Conservation (phyloP, 106 monocot species). For the Platanthera guangdongensis region DNA sequence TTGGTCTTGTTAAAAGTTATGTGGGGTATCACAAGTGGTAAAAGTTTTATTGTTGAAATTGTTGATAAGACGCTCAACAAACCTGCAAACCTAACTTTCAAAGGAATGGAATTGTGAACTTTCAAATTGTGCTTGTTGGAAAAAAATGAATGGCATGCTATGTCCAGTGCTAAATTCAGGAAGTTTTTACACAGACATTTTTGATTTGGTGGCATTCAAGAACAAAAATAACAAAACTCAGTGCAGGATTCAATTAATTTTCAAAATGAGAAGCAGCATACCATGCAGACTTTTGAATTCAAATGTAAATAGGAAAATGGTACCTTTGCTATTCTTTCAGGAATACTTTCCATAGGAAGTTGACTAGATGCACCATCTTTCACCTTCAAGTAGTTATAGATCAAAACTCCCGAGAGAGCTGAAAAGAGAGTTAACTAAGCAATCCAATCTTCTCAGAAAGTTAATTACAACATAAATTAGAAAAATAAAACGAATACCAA, state of each 20-base stretch:
- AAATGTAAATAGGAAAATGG: not conserved
- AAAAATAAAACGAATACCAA: constrained; percentile 45
- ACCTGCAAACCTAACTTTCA: too few relatives aligned
- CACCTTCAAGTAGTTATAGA: constrained; percentile 96
- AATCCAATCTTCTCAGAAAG: not conserved
- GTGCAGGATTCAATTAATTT: not conserved
- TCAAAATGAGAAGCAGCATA: not conserved
- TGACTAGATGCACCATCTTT: constrained; percentile 65
- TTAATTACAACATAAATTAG: not conserved
- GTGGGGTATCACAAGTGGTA: too few relatives aligned
- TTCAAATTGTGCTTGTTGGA: not conserved
- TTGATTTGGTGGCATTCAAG: not conserved
- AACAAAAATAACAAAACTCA: too few relatives aligned
- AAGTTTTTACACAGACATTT: not conserved
- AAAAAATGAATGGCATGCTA: not conserved
- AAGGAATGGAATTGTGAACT: not conserved
- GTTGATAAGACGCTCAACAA: too few relatives aligned
- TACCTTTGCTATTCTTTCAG: constrained; percentile 73
- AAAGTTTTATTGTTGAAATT: too few relatives aligned
- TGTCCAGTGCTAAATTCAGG: not conserved
- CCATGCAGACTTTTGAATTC: not conserved
- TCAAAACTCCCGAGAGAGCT: constrained; percentile 93
- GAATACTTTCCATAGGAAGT: constrained; percentile 39
- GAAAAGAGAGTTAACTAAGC: constrained; percentile 13
- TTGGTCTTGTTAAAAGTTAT: too few relatives aligned